A percentile compares a stretch with the other conserved stretches of the same genome.
Evolutionary conservation across 805 yeast genomes (phyloP).

Genomic region (Saccharomycopsis sp.): DNA sequence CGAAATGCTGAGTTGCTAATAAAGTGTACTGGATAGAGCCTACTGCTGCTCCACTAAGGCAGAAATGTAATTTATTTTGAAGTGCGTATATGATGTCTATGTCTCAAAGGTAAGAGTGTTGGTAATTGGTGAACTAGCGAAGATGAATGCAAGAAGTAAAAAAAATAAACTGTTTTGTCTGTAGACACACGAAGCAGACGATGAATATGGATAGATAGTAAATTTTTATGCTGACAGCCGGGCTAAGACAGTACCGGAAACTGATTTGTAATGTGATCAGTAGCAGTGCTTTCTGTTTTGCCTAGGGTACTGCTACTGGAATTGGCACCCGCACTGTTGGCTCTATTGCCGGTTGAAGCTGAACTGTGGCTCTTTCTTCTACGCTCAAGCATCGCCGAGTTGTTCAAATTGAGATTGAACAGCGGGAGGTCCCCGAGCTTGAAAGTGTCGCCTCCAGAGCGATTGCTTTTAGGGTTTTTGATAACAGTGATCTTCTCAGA

Average conservation of each 20-base stretch:
- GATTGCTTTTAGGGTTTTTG: not conserved
- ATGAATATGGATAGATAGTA: not conserved
- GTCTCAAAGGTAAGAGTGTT: too few relatives aligned
- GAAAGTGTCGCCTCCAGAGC: not conserved
- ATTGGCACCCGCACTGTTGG: not conserved
- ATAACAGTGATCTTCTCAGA: not conserved
- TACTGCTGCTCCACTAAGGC: too few relatives aligned
- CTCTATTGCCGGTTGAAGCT: not conserved
- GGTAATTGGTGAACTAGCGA: too few relatives aligned
- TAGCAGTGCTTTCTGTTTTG: not conserved
- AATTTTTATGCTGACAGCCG: not conserved
- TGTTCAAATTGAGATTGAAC: constrained; percentile 9
- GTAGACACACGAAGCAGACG: not conserved
- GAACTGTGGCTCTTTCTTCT: constrained; percentile 7
- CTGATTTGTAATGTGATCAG: not conserved
- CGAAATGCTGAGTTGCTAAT: too few relatives aligned
- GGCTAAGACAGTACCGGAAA: not conserved
- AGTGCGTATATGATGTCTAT: too few relatives aligned
- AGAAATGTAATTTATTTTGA: too few relatives aligned
- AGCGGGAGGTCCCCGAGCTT: not conserved
- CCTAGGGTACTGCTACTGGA: not conserved
- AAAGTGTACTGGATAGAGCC: too few relatives aligned
- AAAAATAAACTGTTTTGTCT: too few relatives aligned
- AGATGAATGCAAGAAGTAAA: too few relatives aligned
- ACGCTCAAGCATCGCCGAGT: constrained; percentile 18